Percentiles rank a stretch among this genome's conserved stretches.
Conservation (phyloP, 192 early-diverging fungal genomes). For the Backusella sp. region DNA sequence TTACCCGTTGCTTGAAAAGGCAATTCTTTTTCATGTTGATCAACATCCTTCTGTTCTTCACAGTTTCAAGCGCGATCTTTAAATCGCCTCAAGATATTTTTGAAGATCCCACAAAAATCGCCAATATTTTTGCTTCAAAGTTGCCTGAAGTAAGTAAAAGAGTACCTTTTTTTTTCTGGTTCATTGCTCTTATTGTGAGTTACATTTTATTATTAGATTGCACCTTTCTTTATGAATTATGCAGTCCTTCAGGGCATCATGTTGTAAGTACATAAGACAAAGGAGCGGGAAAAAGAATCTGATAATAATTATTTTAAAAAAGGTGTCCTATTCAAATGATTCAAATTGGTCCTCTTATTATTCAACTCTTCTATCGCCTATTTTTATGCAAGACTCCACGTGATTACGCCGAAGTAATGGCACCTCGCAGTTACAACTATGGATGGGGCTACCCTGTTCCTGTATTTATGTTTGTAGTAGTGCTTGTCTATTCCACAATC, state of each 20-base stretch:
- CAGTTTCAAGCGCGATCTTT: conserved; percentile 67
- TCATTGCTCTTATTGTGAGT: neutral
- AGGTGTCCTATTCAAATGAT: conserved; percentile 70
- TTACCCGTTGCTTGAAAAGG: conserved; percentile 38
- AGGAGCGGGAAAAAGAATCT: neutral
- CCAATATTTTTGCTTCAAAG: conserved; percentile 61
- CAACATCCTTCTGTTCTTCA: conserved; percentile 76
- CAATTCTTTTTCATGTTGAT: conserved; percentile 76
- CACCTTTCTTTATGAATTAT: conserved; percentile 80
- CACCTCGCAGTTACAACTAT: conserved; percentile 69
- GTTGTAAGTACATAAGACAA: conserved; percentile 24
- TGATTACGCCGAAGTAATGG: conserved; percentile 73
- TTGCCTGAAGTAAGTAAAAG: conserved; percentile 49
- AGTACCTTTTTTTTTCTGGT: neutral
- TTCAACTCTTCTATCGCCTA: conserved; percentile 49
- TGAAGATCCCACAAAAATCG: conserved; percentile 59
- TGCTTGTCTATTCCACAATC: conserved; percentile 78
- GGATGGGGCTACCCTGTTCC: conserved; percentile 67
- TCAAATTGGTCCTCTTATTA: conserved; percentile 61
- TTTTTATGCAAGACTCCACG: conserved; percentile 75
- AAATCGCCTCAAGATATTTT: conserved; percentile 62
- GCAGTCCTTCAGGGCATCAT: conserved; percentile 72
- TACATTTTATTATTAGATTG: conserved; percentile 39
- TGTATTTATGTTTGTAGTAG: conserved; percentile 70
- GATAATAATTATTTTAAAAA: neutral